Conservation (phyloP, 1,284 basidiomycete genomes). For the Ceratobasidium papillatum region DNA sequence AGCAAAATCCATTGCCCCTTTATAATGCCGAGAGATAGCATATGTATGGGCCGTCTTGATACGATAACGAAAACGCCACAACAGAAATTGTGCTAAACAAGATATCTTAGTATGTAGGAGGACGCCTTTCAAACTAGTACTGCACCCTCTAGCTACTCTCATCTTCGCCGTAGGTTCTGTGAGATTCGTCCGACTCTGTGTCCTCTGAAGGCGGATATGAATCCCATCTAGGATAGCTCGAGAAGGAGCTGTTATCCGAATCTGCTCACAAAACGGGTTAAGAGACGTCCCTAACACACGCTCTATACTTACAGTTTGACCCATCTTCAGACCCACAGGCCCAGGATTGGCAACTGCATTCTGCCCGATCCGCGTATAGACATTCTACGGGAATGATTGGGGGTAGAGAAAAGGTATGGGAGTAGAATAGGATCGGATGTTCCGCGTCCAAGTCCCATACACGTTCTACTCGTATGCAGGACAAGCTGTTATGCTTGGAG, state of each 20-base stretch:
- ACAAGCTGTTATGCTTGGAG: too few relatives aligned
- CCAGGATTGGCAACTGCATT: background rate
- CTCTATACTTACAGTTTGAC: background rate
- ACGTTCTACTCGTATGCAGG: background rate
- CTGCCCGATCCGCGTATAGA: background rate
- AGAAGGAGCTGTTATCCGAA: background rate
- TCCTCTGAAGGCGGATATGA: slow-evolving; percentile 3
- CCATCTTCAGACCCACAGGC: background rate
- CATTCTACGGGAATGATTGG: background rate
- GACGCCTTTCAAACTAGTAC: background rate
- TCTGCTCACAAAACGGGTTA: background rate
- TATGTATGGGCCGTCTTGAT: too few relatives aligned
- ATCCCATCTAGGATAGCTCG: background rate
- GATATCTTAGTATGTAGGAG: too few relatives aligned
- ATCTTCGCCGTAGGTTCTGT: background rate
- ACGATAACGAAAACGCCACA: too few relatives aligned
- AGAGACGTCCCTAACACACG: background rate
- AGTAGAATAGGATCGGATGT: background rate
- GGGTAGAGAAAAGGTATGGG: background rate
- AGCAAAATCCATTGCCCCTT: too few relatives aligned
- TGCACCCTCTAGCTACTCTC: background rate
- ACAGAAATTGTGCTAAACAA: too few relatives aligned
- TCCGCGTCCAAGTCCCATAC: slow-evolving; percentile 23
- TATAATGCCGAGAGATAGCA: too few relatives aligned
- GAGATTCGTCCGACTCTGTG: background rate